Base-by-base conservation (phyloP, 73 alveolate species). In the Urostyla sp. region DNA sequence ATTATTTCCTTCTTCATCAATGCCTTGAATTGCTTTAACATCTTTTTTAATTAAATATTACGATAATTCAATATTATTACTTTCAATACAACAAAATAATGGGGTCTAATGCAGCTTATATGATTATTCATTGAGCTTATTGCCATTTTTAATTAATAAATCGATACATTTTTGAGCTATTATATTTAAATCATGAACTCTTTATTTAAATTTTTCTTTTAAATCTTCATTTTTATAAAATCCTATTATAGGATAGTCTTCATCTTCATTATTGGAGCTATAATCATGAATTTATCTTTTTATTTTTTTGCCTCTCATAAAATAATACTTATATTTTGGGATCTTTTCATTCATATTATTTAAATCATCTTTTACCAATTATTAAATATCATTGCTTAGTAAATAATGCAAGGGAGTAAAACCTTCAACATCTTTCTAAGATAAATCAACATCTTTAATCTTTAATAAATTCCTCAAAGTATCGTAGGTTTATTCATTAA, bases 401-500 rank as follows among this genome's bases (percentile, higher is more conserved):
- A 78, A 21, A 53, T 60, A 78, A 51, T 78, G 89, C 24, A 60
- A 45, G 48, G 81, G 63, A 4, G 32, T 66, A 20, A 30, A 21
- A 2, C 81, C 89, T 2, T 45, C 20, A 13, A 18, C 26, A 30
- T 78, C 89, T 44, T 6, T 43, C 28, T 8, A 28, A 26, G 44
- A 61, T 31, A 61, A 38, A 16, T 78, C 46, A 8, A 78, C 15
- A 6, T 43, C 31, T 11, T 46, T 24, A 10, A 15, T 69, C 15
- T 44, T 24, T 31, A 69, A 48, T 0, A 69, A 55, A 26, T 69
- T 48, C 10, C 34, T 27, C 3, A 69, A 34, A 23, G 67, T 48
- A 79, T 78, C 83, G 75, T 95, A 84, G 10, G 97, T 72, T 36
- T 94, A 91, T 20, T 58, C 51, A 27, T 85, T 80, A 49, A 95